These are phyloP conservation scores for Fraxinus pennsylvanica DNA, from an alignment of 257 asterid species.

Conservation along the genomic window DNA sequence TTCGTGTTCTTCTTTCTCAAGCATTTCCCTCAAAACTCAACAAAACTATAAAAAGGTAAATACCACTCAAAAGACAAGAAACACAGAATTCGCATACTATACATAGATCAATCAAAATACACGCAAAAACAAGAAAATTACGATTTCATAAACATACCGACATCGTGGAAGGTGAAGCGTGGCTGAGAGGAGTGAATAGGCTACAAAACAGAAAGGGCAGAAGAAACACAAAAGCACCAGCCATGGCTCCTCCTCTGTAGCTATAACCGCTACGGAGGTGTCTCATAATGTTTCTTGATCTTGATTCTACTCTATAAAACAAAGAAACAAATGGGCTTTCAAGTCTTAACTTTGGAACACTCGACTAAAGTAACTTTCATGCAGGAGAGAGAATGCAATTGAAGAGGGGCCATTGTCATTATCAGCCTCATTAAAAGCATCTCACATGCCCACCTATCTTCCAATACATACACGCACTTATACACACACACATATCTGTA, in stretches of 20 bases:
- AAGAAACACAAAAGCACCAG: conserved; percentile 65
- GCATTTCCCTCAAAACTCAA: conserved; percentile 22
- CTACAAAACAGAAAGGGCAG: conserved; percentile 56
- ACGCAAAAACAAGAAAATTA: conserved; percentile 3
- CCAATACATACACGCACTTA: conserved; percentile 13
- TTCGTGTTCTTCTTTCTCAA: conserved; percentile 10
- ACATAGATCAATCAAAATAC: conserved; percentile 5
- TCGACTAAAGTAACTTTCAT: conserved; percentile 40
- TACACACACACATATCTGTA: not conserved
- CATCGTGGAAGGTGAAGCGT: conserved; percentile 67
- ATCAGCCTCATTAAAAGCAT: conserved; percentile 64
- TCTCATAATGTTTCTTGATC: conserved; percentile 42
- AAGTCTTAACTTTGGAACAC: conserved; percentile 41
- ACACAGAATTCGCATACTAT: conserved; percentile 14
- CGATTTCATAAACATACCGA: conserved; percentile 55
- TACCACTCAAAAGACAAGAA: not conserved
- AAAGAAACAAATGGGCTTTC: conserved; percentile 4
- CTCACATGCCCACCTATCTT: conserved; percentile 58
- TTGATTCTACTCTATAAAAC: conserved; percentile 26
- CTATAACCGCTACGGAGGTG: conserved; percentile 37
- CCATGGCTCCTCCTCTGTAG: conserved; percentile 75
- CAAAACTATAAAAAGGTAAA: conserved; percentile 10
- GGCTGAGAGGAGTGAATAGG: conserved; percentile 59
- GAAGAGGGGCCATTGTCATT: conserved; percentile 53
- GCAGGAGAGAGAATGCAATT: conserved; percentile 30